Conservation (phyloP, 75 land plant species). For the Cunninghamia lanceolata region DNA sequence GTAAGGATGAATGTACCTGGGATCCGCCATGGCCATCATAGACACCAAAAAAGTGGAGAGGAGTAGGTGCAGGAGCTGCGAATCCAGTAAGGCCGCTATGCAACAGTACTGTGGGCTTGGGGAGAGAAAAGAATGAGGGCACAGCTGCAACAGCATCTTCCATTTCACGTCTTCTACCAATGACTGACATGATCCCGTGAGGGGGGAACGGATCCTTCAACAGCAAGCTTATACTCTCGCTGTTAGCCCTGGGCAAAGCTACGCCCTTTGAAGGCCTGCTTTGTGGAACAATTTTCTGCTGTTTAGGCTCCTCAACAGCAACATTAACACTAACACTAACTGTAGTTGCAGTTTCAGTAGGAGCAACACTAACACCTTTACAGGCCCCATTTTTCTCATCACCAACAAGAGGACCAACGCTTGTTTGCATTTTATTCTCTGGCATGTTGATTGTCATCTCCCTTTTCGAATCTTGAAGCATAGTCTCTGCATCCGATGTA, state of each 20-base stretch:
- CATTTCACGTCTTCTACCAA: conserved; percentile 66
- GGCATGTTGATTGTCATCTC: background rate
- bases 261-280: background rate
- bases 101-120: background rate
- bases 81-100: background rate
- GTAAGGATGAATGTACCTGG: conserved; percentile 31
- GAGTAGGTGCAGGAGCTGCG: background rate
- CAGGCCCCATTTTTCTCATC: background rate
- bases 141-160: conserved; percentile 55
- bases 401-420: background rate
- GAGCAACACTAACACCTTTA: background rate
- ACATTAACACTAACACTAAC: background rate
- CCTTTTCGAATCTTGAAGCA: background rate
- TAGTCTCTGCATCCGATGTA: background rate
- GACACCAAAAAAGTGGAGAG: conserved; percentile 60
- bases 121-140: conserved; percentile 40
- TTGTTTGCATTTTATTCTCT: background rate
- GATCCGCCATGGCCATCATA: conserved; percentile 78
- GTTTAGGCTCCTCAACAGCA: background rate
- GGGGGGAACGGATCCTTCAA: conserved; percentile 24
- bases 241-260: conserved; percentile 6
- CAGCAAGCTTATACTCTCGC: conserved; percentile 3
- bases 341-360: background rate
- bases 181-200: conserved; percentile 38
- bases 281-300: background rate